These are phyloP conservation scores for barrel medic (Medicago truncatula) DNA, from an alignment of 306 rosid species.

Conservation along the genomic window DNA sequence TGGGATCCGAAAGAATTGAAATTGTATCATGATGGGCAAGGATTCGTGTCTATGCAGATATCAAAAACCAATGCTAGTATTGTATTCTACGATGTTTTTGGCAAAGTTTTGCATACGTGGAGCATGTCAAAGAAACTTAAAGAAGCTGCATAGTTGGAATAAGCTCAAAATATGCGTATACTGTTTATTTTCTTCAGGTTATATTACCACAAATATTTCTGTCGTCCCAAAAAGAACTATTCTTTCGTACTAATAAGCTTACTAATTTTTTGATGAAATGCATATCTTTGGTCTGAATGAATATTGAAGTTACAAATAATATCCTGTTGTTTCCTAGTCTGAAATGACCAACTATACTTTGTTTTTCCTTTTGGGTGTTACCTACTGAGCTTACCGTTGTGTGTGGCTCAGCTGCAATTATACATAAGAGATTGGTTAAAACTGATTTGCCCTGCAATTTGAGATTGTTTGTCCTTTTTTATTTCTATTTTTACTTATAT, in stretches of 20 bases:
- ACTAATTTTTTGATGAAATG: slow-evolving; percentile 38
- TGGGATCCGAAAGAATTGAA: slow-evolving; percentile 56
- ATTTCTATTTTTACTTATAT: neutral
- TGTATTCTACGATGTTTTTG: slow-evolving; percentile 68
- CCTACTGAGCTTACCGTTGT: too few species aligned
- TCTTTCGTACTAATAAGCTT: too few species aligned
- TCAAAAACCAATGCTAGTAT: slow-evolving; percentile 47
- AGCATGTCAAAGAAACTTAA: slow-evolving; percentile 50
- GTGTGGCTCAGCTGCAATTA: neutral
- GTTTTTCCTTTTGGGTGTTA: too few species aligned
- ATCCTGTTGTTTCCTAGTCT: neutral
- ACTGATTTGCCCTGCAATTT: neutral
- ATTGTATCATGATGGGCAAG: slow-evolving; percentile 83
- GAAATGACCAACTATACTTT: neutral
- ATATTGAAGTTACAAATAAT: slow-evolving; percentile 21
- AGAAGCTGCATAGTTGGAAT: slow-evolving; percentile 6
- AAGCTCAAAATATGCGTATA: slow-evolving; percentile 2
- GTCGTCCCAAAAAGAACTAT: neutral
- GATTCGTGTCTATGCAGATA: slow-evolving; percentile 78
- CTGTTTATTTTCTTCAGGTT: neutral
- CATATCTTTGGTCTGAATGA: neutral
- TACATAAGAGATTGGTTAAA: neutral
- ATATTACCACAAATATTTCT: neutral
- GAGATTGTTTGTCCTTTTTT: neutral
- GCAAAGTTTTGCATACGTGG: slow-evolving; percentile 67